These are phyloP conservation scores for Boletus bicolor DNA, from an alignment of 768 basidiomycete genomes.

Conservation along the genomic window DNA sequence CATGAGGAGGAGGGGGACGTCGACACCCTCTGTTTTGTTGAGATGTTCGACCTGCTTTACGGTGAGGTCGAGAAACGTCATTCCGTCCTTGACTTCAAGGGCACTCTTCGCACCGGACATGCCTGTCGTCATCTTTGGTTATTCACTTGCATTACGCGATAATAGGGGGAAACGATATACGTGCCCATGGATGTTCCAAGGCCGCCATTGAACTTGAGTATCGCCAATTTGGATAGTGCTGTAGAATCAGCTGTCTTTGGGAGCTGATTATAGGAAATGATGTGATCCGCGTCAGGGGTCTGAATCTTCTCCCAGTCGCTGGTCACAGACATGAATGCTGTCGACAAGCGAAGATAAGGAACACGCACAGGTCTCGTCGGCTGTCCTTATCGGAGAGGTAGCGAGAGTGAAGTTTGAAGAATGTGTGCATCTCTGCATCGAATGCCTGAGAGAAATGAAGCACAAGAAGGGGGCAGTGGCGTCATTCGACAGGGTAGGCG, in stretches of 20 bases:
- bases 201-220: conserved; percentile 94
- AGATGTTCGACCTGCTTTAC: conserved; percentile 96
- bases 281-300: conserved; percentile 80
- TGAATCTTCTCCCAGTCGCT: conserved; percentile 91
- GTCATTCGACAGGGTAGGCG: conserved; percentile 32
- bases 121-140: conserved; percentile 36
- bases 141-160: background rate
- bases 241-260: conserved; percentile 53
- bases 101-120: conserved; percentile 89
- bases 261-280: conserved; percentile 77
- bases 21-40: conserved; percentile 77
- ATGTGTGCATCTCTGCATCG: conserved; percentile 93
- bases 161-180: conserved; percentile 20
- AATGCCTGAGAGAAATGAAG: conserved; percentile 43
- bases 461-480: conserved; percentile 18
- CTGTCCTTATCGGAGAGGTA: conserved; percentile 88
- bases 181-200: conserved; percentile 86
- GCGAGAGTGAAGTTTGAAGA: conserved; percentile 94
- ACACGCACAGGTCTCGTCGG: conserved; percentile 76
- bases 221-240: conserved; percentile 88
- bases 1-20: conserved; percentile 98
- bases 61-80: conserved; percentile 95
- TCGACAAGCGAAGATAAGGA: conserved; percentile 7
- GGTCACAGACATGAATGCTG: conserved; percentile 7
- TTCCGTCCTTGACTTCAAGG: conserved; percentile 94